These are phyloP conservation scores for Salix caprea DNA, from an alignment of 345 rosid species.

Conservation along the genomic window DNA sequence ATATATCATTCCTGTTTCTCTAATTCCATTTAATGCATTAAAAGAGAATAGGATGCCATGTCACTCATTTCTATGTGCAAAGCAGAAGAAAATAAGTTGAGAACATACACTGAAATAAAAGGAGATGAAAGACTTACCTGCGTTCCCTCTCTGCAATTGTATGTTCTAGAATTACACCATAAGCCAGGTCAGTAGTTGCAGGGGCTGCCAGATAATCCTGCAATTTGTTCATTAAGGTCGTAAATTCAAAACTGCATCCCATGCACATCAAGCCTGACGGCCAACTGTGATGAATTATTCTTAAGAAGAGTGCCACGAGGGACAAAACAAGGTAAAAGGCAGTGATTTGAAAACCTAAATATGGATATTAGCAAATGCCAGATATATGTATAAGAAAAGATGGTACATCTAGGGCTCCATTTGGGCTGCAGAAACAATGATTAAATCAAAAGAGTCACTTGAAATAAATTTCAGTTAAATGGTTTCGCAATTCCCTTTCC, in stretches of 20 bases:
- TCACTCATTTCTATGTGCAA: not conserved
- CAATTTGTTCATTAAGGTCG: slow-evolving; percentile 17
- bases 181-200: slow-evolving; percentile 78
- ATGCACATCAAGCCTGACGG: not conserved
- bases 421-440: not conserved
- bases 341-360: not conserved
- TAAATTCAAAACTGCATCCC: slow-evolving; percentile 14
- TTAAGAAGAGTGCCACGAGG: not conserved
- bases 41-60: not conserved
- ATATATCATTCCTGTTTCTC: not conserved
- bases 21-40: not conserved
- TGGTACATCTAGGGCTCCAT: not conserved
- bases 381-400: not conserved
- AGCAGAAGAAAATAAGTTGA: not conserved
- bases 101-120: not conserved
- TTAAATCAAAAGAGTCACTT: not conserved
- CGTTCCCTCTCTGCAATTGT: slow-evolving; percentile 95
- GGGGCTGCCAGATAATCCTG: slow-evolving; percentile 89
- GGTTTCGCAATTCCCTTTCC: not conserved
- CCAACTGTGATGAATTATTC: not conserved
- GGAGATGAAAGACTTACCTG: slow-evolving; percentile 47
- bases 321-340: not conserved
- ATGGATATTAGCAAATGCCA: not conserved
- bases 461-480: not conserved
- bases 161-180: slow-evolving; percentile 79